phyloP scores from a whole-genome alignment of 257 asterid genomes.

The Agastache rugosa region DNA sequence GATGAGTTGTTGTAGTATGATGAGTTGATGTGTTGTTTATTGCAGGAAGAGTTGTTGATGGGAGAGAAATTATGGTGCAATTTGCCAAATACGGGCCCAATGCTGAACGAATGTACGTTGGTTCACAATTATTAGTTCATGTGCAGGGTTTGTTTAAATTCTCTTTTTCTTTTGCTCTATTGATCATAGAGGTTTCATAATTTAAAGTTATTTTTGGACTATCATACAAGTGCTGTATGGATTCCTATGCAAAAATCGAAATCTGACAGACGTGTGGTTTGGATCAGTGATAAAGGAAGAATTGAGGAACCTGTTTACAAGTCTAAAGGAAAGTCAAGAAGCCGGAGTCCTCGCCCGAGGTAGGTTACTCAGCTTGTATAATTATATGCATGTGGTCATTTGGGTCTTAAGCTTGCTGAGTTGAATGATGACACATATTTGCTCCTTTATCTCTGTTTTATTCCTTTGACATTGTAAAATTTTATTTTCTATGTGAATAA shows the following conservation, averaged over 20 bases:
- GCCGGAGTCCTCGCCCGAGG: slow-evolving; percentile 97
- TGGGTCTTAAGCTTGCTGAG: background rate
- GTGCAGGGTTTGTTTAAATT: background rate
- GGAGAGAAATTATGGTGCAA: slow-evolving; percentile 97
- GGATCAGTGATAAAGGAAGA: slow-evolving; percentile 77
- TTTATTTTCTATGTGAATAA: background rate
- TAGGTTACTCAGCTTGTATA: slow-evolving; percentile 34
- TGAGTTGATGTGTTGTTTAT: background rate
- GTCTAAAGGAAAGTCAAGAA: slow-evolving; percentile 73
- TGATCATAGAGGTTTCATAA: background rate
- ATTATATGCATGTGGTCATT: background rate
- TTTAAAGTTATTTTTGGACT: background rate
- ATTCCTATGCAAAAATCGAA: slow-evolving; percentile 7
- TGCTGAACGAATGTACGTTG: slow-evolving; percentile 82
- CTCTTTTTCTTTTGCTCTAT: background rate
- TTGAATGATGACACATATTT: background rate
- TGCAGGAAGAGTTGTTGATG: slow-evolving; percentile 92
- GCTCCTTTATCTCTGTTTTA: background rate
- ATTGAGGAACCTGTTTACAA: slow-evolving; percentile 72
- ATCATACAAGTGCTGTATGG: background rate
- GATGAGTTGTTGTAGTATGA: background rate
- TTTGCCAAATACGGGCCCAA: slow-evolving; percentile 98
- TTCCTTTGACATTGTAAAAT: background rate
- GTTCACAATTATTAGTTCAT: background rate
- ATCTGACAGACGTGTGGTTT: slow-evolving; percentile 24